A percentile compares a stretch with the other conserved stretches of the same genome.
phyloP scores from a whole-genome alignment of 768 basidiomycete species.

The Pholiota microspora region DNA sequence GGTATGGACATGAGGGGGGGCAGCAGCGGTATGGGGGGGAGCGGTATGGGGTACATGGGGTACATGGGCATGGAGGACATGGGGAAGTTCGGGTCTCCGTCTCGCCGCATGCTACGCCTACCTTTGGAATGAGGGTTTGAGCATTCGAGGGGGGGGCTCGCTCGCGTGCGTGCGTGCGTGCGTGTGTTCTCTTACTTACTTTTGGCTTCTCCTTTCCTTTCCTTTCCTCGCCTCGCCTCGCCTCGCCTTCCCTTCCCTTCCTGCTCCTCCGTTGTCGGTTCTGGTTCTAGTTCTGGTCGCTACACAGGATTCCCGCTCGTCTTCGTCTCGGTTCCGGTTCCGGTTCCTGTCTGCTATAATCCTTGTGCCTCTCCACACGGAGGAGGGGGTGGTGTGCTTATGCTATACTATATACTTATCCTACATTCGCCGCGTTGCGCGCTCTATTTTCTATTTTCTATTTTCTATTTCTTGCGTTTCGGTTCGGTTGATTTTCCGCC shows the following conservation, averaged over 20 bases:
- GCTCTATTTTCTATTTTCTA: not conserved
- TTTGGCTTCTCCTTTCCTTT: not conserved
- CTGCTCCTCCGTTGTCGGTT: not conserved
- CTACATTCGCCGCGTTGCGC: too few species aligned
- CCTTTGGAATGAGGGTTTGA: slow-evolving; percentile 46
- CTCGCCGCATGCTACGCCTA: slow-evolving; percentile 44
- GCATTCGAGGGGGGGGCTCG: too few species aligned
- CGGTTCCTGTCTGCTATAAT: too few species aligned
- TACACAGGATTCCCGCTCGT: too few species aligned
- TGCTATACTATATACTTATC: too few species aligned
- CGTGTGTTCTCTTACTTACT: not conserved
- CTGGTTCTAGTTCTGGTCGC: not conserved
- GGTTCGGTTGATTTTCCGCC: too few species aligned
- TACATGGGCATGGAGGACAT: slow-evolving; percentile 10
- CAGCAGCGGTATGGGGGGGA: too few species aligned
- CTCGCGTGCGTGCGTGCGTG: not conserved
- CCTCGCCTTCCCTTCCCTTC: not conserved
- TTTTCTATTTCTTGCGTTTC: not conserved
- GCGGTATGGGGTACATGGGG: slow-evolving; percentile 7
- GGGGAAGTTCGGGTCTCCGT: slow-evolving; percentile 42
- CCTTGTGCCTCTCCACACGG: too few species aligned
- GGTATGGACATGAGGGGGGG: not conserved
- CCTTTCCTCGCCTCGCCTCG: not conserved
- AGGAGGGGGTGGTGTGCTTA: too few species aligned
- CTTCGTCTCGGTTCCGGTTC: not conserved